Evolutionary conservation across 75 land plant genomes (phyloP).

Genomic region (Selaginella moellendorffii): DNA sequence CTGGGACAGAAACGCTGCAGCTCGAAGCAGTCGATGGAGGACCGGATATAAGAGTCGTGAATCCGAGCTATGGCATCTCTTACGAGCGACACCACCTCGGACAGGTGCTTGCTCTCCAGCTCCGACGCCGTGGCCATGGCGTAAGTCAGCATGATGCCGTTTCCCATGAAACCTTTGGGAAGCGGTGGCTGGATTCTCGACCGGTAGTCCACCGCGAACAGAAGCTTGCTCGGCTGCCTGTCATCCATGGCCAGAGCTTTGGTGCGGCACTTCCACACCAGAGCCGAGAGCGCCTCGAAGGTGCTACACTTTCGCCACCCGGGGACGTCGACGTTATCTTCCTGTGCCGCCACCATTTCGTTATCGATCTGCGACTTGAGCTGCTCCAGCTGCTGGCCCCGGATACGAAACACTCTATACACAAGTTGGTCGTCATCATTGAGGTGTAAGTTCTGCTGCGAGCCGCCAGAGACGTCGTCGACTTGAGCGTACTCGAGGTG

Average conservation of each 20-base stretch:
- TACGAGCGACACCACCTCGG: conserved; percentile 38
- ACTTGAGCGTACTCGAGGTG: conserved; percentile 67
- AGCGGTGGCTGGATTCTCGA: conserved; percentile 47
- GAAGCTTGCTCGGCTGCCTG: conserved; percentile 50
- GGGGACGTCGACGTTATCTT: not conserved
- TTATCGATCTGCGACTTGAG: conserved; percentile 41
- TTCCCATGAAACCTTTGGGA: conserved; percentile 63
- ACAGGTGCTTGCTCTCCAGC: conserved; percentile 32
- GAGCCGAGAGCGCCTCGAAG: conserved; percentile 68
- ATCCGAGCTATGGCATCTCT: conserved; percentile 51
- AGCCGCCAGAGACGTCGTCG: conserved; percentile 35
- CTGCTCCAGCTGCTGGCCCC: conserved; percentile 29
- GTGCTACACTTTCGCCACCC: conserved; percentile 36
- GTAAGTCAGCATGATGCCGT: conserved; percentile 59
- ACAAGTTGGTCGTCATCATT: conserved; percentile 28
- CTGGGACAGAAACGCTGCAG: conserved; percentile 46
- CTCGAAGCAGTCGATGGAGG: conserved; percentile 76
- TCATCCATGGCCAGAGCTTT: conserved; percentile 35
- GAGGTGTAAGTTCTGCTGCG: conserved; percentile 10
- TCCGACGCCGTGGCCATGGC: conserved; percentile 46
- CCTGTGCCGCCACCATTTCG: conserved; percentile 20
- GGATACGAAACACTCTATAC: conserved; percentile 39
- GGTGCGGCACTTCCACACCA: conserved; percentile 56
- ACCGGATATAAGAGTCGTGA: conserved; percentile 57
- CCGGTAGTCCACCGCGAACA: conserved; percentile 87